Evolutionary conservation across 257 asterid genomes (phyloP), one percentile per base, ranked within the genome.

Genomic region (Nicotiana obtusifolia): DNA sequence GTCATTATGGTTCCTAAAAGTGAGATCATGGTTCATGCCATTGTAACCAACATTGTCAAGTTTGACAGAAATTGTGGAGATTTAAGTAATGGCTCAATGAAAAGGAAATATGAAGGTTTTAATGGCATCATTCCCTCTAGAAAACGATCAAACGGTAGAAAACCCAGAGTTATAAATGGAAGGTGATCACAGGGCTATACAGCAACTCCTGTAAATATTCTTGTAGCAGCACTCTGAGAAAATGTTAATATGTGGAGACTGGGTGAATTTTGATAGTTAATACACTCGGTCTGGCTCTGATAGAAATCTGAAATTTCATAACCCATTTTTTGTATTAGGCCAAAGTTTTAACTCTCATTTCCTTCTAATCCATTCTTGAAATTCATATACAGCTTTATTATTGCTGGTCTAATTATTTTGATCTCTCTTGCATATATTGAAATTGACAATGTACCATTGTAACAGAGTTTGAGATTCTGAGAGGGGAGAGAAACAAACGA

Each of bases 21-120:
- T 47, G 97, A 91, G 83, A 82, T 84, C 24, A 47, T 59, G 10
- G 86, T 93, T 78, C 89, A 95, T 85, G 97, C 97, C 80, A 85
- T 92, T 10, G 93, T 83, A 8, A 95, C 99, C 64, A 91, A 92
- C 81, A 85, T 93, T 41, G 86, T 86, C 28, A 87, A 90, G 81
- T 93, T 88, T 22, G 89, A 64, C 65, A 84, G 53, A 73, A 80
- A 80, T 44, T 73, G 81, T 61, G 81, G 67, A 33, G 87, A 81
- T 44, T 61, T 83, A 30, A 80, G 84, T 64, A 89, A 87, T 65
- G 89, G 88, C 76, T 78, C 86, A 2, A 57, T 85, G 62, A 93
- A 93, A 89, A 86, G 93, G 86, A 81, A 71, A 57, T 80, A 77
- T 54, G 93, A 83, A 81, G 78, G 84, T 11, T 16, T 83, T 53